Percentiles rank a stretch among this genome's conserved stretches.
These are phyloP conservation scores for Plantago ovata DNA, from an alignment of 257 asterid species.

Conservation along the genomic window DNA sequence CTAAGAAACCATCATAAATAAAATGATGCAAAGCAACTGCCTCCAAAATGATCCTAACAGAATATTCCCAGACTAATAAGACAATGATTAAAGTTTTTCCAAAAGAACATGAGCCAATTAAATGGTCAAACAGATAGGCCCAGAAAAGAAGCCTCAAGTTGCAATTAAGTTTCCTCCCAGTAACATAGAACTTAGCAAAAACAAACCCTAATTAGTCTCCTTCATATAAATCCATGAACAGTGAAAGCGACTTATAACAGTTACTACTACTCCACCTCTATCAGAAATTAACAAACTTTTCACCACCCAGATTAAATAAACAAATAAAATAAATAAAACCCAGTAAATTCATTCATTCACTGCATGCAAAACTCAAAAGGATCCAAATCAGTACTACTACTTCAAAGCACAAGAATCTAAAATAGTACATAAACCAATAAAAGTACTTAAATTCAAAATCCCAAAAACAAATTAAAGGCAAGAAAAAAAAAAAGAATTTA, in stretches of 20 bases:
- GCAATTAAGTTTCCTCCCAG: background rate
- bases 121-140: background rate
- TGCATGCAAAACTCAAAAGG: conserved; percentile 4
- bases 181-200: background rate
- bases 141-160: background rate
- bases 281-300: background rate
- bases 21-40: no score
- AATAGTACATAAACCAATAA: background rate
- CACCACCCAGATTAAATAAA: background rate
- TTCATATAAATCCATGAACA: conserved; percentile 1
- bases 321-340: background rate
- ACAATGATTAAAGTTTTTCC: no score
- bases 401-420: background rate
- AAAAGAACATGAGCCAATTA: background rate
- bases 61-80: no score
- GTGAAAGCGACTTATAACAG: conserved; percentile 8
- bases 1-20: no score
- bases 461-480: background rate
- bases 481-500: background rate
- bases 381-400: background rate
- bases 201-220: conserved; percentile 2
- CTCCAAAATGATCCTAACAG: no score
- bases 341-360: conserved; percentile 3
- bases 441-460: background rate
- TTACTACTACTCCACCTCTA: background rate